Base-by-base conservation (phyloP, 2,329 filamentous ascomycete genomes). In the Ophiocordyceps camponoti-floridani region DNA sequence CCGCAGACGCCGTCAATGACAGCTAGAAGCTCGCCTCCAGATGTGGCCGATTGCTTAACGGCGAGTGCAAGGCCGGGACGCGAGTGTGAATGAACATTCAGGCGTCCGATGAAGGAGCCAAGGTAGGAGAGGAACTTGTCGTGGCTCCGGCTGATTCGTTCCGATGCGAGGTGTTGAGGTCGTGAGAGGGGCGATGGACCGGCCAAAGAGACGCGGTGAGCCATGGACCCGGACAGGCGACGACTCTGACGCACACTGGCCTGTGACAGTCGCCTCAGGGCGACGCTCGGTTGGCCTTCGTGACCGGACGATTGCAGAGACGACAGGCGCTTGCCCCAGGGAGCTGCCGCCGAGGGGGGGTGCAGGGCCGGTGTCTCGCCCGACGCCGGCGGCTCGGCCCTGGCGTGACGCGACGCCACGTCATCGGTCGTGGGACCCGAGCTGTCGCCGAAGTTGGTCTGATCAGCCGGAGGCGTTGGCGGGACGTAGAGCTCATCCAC, bases 81-180 rank as follows among this genome's bases (percentile, higher is more conserved):
- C 8, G 87, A 91, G 49, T 91, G 82, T n/a, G 88, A 91, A 58
- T 95, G 87, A 48, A 95, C 70, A 60, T 95, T 86, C 46, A 95
- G 72, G 35, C 77, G 72, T 14, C 91, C 91, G 58, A 96, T 89
- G 59, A 96, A 94, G 4, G 86, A 93, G 43, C 85, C 89, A 44
- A 98, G 75, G 56, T 88, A 83, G 7, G 88, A 91, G 44, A 98
- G 67, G 56, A 96, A 94, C 8, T 76, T 77, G 63, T 96, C 88
- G 63, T 95, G 87, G 43, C 79, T 83, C 43, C 74, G 69, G 54
- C 78, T 82, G 43, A 96, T 73, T 52, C 80, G 80, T 59, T 88
- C 83, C 2, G 88, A 94, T 31, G 91, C 84, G 47, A 95, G 70
- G 54, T 84, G 82, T 48, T 79, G 75, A 49, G 79, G 75, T 49